Base-by-base conservation (phyloP, 768 basidiomycete genomes). In the Tylopilus plumbeoviolaceoides region DNA sequence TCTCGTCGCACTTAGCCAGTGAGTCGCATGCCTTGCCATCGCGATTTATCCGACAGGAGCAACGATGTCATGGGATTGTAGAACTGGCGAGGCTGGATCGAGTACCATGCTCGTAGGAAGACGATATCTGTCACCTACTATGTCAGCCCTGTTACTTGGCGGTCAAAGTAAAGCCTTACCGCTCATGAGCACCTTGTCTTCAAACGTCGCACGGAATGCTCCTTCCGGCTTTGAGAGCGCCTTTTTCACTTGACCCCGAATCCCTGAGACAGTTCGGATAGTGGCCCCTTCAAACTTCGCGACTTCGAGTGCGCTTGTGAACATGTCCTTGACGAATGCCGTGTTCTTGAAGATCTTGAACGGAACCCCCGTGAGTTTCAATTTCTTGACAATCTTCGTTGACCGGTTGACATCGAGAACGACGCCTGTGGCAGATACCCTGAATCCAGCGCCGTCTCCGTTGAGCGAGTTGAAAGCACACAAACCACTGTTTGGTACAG, bases 281-380 rank as follows among this genome's bases (percentile, higher is more conserved):
- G 23, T 2, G 5, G 23, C 97, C 17, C 97, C 97, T 69, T 99
- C 97, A 61, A 99, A 98, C 70, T 97, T 98, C 51, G 94, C 94
- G 12, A 98, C 94, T 70, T 99, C 97, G 30, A 99, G 78, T 30
- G 92, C 86, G 51, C 83, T 85, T 49, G 73, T 85, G 75, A 99
- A 99, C 97, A 99, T 99, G 63, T 97, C 92, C 76, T 87, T 91
- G 60, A 99, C 75, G 70, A 98, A 99, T 3, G 93, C 97, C 14
- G 97, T 99, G 23, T 23, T 23, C 23, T 23, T 23, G 23, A 23
- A 23, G 55, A 98, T 93, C 78, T 98, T 98, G 75, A 86, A 92
- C 21, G 97, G 97, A 28, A 85, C 79, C 28, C 97, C 97, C 1
- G 93, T 98, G 54, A 99, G 74, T 77, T 98, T 99, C 59, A 99